Base-by-base conservation (phyloP, 1,139 yeast species). In the Lodderomyces pseudojiufengensis region DNA sequence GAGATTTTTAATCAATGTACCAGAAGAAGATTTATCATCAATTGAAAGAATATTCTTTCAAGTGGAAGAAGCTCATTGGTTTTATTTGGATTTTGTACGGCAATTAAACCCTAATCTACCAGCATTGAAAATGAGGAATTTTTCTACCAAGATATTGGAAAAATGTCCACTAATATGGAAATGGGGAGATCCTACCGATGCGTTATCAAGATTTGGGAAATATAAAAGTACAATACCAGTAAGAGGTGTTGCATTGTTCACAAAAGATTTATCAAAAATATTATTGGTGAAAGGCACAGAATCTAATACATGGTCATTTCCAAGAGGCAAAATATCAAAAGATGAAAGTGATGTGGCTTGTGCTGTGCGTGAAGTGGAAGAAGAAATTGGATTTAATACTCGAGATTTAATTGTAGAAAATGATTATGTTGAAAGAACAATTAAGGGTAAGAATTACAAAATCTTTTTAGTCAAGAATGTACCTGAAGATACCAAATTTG, bases 11-110 rank as follows among this genome's bases (percentile, higher is more conserved):
- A 78, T 90, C 43, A 94, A 92, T 64, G 84, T 92, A 36, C 97
- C 98, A 5, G 78, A 78, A 10, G 97, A 90, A 54, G 98, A 92
- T 57, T 64, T 90, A 37, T 79, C 92, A 23, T 76, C 92, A 14
- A 78, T 85, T 32, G 96, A 88, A 50, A 72, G 98, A 52, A 84
- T 90, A 25, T 78, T 88, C 53, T 94, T 94, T 64, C 96, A 90
- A 55, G 81, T 94, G 29, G 99, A 94, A 67, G 98, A 94, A 59
- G 98, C 98, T 2, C 96, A 88, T 52, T 94, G 98, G 98, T 94
- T 85, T 57, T 94, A 90, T 57, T 78, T 86, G 33, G 99, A 94
- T 60, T 90, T 84, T 53, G 71, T 84, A 11, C 75, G 92, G 26
- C 78, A 75, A 32, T 65, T 81, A 51, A 84, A 87, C 55, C 94